Percentiles rank a stretch among this genome's conserved stretches.
These are phyloP conservation scores for Cryptococcus wingfieldii DNA, from an alignment of 1,284 basidiomycete genomes.

Conservation along the genomic window DNA sequence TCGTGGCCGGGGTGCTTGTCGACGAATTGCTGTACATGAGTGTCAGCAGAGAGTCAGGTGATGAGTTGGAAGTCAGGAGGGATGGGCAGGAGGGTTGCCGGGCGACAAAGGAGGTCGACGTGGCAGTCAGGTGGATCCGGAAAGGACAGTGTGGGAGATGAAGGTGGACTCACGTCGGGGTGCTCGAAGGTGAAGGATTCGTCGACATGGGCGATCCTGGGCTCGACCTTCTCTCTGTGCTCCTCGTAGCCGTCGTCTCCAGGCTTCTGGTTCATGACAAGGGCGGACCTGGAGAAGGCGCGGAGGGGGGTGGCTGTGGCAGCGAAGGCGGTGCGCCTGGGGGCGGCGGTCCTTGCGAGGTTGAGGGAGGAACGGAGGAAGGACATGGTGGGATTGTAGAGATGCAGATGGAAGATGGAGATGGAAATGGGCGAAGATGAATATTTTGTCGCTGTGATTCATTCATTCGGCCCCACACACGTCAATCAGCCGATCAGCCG, in stretches of 20 bases:
- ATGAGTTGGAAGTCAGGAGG: neutral
- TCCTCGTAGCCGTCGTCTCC: constrained; percentile 32
- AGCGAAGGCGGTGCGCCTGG: constrained; percentile 1
- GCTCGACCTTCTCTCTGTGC: constrained; percentile 37
- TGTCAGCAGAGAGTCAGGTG: neutral
- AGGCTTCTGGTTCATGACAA: constrained; percentile 2
- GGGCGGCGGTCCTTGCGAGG: neutral
- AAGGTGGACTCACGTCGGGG: constrained; percentile 27
- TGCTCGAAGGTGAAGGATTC: constrained; percentile 30
- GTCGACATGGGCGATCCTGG: constrained; percentile 31
- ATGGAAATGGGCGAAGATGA: neutral
- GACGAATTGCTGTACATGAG: constrained; percentile 14
- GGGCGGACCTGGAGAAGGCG: constrained; percentile 4
- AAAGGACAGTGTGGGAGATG: neutral
- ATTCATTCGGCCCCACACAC: too few species aligned
- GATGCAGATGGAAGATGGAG: constrained; percentile 3
- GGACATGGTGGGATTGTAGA: constrained; percentile 7
- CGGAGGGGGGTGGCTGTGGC: neutral
- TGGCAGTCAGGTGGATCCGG: neutral
- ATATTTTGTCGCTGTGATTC: neutral
- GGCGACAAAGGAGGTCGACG: neutral
- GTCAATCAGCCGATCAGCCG: too few species aligned
- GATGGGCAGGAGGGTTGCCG: neutral
- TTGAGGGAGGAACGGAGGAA: constrained; percentile 8
- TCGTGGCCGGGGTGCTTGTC: constrained; percentile 39